These are phyloP conservation scores for Wickerhamiella allomyrinae DNA, from an alignment of 805 yeast species.

Conservation along the genomic window DNA sequence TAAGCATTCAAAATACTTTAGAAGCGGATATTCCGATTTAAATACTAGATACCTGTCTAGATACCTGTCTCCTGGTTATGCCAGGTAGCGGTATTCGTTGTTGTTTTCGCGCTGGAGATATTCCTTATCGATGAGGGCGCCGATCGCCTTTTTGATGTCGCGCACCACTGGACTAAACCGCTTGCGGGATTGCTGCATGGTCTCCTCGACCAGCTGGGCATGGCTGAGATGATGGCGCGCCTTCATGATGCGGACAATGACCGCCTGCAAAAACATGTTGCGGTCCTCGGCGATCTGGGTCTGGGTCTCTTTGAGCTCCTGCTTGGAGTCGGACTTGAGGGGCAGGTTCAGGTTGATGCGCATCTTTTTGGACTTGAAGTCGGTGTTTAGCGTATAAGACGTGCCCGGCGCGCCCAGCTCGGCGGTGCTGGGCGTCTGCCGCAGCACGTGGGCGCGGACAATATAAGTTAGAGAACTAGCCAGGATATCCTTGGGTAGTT, in stretches of 20 bases:
- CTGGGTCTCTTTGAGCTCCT: slow-evolving; percentile 58
- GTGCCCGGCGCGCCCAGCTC: slow-evolving; percentile 40
- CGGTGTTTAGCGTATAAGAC: slow-evolving; percentile 53
- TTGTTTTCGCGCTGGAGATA: slow-evolving; percentile 65
- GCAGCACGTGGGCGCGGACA: slow-evolving; percentile 59
- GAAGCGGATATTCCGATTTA: no score
- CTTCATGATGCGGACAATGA: slow-evolving; percentile 94
- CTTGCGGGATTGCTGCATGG: slow-evolving; percentile 65
- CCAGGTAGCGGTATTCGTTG: slow-evolving; percentile 72
- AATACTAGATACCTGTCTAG: not conserved
- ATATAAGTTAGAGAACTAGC: slow-evolving; percentile 70
- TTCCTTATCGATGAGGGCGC: slow-evolving; percentile 70
- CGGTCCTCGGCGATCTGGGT: slow-evolving; percentile 79
- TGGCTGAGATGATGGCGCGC: slow-evolving; percentile 72
- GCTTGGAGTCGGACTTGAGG: slow-evolving; percentile 44
- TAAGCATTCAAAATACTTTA: no score
- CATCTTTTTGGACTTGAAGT: slow-evolving; percentile 72
- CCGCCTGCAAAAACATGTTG: slow-evolving; percentile 73
- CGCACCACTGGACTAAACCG: slow-evolving; percentile 77
- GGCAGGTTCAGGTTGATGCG: slow-evolving; percentile 61
- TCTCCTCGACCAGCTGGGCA: slow-evolving; percentile 71
- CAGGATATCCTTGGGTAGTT: slow-evolving; percentile 47
- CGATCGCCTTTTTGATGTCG: slow-evolving; percentile 79
- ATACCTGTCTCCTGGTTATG: slow-evolving; percentile 27
- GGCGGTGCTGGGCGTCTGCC: slow-evolving; percentile 48